A percentile compares a stretch with the other conserved stretches of the same genome.
Conservation (phyloP, 352 stramenopile species). For the Phytophthora constricta region DNA sequence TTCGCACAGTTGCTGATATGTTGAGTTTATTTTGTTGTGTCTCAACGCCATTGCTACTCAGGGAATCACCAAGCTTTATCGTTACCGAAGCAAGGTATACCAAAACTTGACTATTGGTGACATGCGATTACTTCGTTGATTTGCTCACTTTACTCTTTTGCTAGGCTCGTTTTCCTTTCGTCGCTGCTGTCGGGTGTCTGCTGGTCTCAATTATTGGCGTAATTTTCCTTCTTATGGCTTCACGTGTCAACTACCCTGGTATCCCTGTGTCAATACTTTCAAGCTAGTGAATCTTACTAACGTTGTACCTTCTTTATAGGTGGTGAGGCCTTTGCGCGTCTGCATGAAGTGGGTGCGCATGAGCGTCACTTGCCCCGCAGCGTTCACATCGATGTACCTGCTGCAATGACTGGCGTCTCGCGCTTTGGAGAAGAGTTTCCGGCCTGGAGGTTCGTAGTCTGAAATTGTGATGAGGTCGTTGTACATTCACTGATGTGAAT, state of each 20-base stretch:
- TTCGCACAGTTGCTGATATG: neutral
- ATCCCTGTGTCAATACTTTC: slow-evolving; percentile 4
- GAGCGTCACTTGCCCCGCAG: slow-evolving; percentile 41
- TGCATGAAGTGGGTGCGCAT: slow-evolving; percentile 56
- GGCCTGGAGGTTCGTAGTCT: slow-evolving; percentile 64
- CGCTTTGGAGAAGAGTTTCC: slow-evolving; percentile 86
- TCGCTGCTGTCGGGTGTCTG: slow-evolving; percentile 63
- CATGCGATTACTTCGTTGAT: neutral
- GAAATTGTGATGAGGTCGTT: too few relatives aligned
- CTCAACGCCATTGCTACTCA: slow-evolving; percentile 20
- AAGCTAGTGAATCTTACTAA: slow-evolving; percentile 4
- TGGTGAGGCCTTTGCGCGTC: slow-evolving; percentile 64
- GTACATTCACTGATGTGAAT: too few relatives aligned
- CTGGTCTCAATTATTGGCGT: slow-evolving; percentile 52
- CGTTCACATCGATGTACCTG: slow-evolving; percentile 93
- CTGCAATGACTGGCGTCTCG: slow-evolving; percentile 95
- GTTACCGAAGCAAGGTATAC: slow-evolving; percentile 59
- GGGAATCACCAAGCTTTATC: slow-evolving; percentile 78
- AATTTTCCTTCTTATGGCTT: slow-evolving; percentile 72
- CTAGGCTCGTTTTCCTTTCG: slow-evolving; percentile 56
- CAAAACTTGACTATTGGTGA: neutral
- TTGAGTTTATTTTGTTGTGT: slow-evolving; percentile 1
- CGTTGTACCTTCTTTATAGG: slow-evolving; percentile 34
- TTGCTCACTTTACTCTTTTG: neutral
- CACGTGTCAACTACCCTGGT: slow-evolving; percentile 94